These are phyloP conservation scores for Sporisorium sorghi DNA, from an alignment of 1,284 basidiomycete genomes.

Conservation along the genomic window DNA sequence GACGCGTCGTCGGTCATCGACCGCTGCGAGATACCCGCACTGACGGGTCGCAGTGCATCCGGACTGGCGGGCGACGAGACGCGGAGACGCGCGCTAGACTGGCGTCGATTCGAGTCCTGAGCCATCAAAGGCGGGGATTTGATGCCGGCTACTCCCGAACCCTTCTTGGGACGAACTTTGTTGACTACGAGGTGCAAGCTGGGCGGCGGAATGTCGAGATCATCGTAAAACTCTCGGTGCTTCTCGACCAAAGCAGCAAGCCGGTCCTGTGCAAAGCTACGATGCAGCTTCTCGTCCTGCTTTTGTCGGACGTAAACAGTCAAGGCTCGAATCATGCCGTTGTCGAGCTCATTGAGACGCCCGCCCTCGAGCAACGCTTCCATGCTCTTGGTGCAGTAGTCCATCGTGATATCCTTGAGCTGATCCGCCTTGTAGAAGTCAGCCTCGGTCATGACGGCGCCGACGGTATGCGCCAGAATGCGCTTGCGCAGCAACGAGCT, in stretches of 20 bases:
- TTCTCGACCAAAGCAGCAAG: conserved; percentile 76
- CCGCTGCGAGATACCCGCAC: conserved; percentile 17
- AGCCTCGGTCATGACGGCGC: conserved; percentile 84
- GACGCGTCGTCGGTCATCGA: conserved; percentile 28
- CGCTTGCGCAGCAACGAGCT: conserved; percentile 74
- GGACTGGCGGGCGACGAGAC: conserved; percentile 55
- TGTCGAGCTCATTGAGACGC: conserved; percentile 79
- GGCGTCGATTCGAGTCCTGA: conserved; percentile 68
- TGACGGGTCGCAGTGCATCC: conserved; percentile 38
- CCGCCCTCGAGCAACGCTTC: conserved; percentile 87
- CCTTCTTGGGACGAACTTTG: conserved; percentile 56
- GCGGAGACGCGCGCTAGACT: conserved; percentile 60
- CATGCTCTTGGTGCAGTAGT: conserved; percentile 84
- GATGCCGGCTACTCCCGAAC: conserved; percentile 43
- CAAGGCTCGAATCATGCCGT: conserved; percentile 78
- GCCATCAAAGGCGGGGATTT: conserved; percentile 48
- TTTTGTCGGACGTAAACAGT: conserved; percentile 75
- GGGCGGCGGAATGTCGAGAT: conserved; percentile 81
- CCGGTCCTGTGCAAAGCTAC: conserved; percentile 76
- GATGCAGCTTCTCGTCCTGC: conserved; percentile 78
- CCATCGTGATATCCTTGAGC: conserved; percentile 80
- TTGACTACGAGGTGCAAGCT: conserved; percentile 68
- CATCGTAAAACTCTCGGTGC: conserved; percentile 80
- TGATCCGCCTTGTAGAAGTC: conserved; percentile 80
- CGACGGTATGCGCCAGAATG: conserved; percentile 81